Conservation (phyloP, 176 grass and related monocot genomes). For the Oryza glaberrima region DNA sequence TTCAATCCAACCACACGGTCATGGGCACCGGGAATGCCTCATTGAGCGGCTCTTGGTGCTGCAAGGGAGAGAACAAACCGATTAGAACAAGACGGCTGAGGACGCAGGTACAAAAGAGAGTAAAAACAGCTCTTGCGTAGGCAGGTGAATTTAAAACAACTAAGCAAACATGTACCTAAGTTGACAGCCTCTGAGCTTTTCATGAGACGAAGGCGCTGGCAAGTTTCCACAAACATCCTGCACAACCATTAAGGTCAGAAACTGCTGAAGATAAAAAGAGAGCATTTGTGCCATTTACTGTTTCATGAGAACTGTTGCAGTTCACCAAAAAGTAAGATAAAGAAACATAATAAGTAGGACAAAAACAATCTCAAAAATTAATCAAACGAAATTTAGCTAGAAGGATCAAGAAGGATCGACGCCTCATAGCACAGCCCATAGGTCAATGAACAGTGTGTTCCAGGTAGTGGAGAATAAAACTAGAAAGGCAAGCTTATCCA, state of each 20-base stretch:
- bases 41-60: slow-evolving; percentile 67
- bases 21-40: slow-evolving; percentile 11
- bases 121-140: neutral
- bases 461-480: slow-evolving; percentile 46
- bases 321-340: slow-evolving; percentile 3
- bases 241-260: slow-evolving; percentile 25
- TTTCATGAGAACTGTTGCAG: neutral
- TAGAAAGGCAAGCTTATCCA: slow-evolving; percentile 46
- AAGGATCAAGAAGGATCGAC: slow-evolving; percentile 28
- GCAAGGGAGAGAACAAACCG: slow-evolving; percentile 28
- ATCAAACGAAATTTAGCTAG: slow-evolving; percentile 7
- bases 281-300: neutral
- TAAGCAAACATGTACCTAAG: slow-evolving; percentile 51
- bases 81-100: neutral
- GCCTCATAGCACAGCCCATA: neutral
- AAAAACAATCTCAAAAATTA: slow-evolving; percentile 1
- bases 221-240: slow-evolving; percentile 86
- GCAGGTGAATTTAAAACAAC: neutral
- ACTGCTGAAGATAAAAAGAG: neutral
- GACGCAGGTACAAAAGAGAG: neutral
- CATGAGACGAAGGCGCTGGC: slow-evolving; percentile 84
- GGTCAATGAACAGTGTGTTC: neutral
- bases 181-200: slow-evolving; percentile 83
- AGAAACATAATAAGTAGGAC: neutral
- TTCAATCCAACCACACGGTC: slow-evolving; percentile 10